Base-by-base conservation (phyloP, 2,329 filamentous ascomycete species). In the Cordyceps cateniannulata region DNA sequence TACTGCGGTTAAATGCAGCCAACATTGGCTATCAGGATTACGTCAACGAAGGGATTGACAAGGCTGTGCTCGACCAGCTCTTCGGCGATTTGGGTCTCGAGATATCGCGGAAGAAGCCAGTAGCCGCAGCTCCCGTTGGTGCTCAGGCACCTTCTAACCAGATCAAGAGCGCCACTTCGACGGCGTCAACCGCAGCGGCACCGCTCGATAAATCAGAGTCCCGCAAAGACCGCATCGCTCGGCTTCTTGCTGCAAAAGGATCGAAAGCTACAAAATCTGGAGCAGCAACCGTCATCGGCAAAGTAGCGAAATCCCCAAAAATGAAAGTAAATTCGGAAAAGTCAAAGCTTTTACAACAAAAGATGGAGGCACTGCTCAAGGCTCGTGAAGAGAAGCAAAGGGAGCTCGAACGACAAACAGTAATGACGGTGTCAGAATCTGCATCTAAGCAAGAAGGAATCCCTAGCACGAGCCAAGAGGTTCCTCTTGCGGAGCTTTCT, bases 21-120 rank as follows among this genome's bases (percentile, higher is more conserved):
- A 88, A 90, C 53, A 85, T 96, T 62, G 84, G 85, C 22, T 96
- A 87, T 68, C 81, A 88, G 59, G 82, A 90, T 62, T 87, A 93
- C 61, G 77, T 93, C 14, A 79, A 85, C 12, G 89, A 93, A 71
- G 89, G 90, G 0, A 80, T 93, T 47, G 83, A 92, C 65, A 78
- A 82, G 40, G 72, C 73, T 1, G 69, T 91, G 12, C 74, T 96
- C 40, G 81, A 80, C 60, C 71, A 76, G 32, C 77, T 95, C 1
- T 95, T 92, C 67, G 76, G 80, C 27, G 86, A 91, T 22, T 75
- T 95, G 3, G 85, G 86, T 3, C 78, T 92, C 4, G 78, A 81
- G 35, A 75, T 45, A 18, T n/a, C 24, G 9, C 22, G 29, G 20
- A 42, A 49, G n/a, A 49, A 62, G 9, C 40, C 27, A 2, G 18